phyloP scores from a whole-genome alignment of 139 green algal species.

The Tetradesmus obliquus region DNA sequence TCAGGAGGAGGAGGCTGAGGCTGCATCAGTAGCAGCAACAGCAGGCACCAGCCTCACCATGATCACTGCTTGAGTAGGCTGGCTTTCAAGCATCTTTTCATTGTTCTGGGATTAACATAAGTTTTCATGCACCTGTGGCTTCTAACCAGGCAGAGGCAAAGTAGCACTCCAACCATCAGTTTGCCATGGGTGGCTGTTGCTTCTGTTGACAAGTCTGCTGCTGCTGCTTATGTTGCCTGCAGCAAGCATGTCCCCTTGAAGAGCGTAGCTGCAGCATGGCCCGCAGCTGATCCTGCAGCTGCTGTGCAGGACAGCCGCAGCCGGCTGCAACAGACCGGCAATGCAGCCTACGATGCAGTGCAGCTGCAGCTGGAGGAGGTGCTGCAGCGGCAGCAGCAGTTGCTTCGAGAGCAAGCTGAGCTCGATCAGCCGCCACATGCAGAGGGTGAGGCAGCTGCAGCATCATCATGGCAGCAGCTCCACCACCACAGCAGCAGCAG shows the following conservation, averaged over 20 bases:
- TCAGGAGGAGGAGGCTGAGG: neutral
- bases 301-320: neutral
- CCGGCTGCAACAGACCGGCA: neutral
- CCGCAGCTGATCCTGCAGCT: neutral
- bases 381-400: constrained; percentile 25
- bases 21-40: neutral
- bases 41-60: neutral
- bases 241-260: constrained; percentile 23
- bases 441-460: neutral
- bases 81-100: neutral
- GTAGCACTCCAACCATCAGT: neutral
- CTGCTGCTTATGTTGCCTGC: neutral
- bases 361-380: neutral
- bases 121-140: neutral
- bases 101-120: neutral
- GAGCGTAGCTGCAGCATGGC: neutral
- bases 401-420: neutral
- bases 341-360: neutral
- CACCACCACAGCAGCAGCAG: neutral
- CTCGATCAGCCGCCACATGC: neutral
- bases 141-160: neutral
- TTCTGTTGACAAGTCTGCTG: neutral
- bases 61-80: neutral
- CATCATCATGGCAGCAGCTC: neutral
- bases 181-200: neutral